Base-by-base conservation (phyloP, 495 filamentous ascomycete genomes). In the Trichoderma virens region DNA sequence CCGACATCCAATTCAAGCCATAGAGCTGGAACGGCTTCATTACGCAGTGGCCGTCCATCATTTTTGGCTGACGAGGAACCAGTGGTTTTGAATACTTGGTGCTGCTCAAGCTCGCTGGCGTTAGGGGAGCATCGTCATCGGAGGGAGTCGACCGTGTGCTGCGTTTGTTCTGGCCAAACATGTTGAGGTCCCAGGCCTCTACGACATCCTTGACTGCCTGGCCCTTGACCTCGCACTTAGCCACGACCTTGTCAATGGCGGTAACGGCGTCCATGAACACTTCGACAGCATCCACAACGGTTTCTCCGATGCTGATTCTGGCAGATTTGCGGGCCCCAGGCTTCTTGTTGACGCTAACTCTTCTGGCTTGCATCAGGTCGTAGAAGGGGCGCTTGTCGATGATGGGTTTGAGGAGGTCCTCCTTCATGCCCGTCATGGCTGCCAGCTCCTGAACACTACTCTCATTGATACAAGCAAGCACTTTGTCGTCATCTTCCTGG, bases 1-100 rank as follows among this genome's bases (percentile, higher is more conserved):
- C 74, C 56, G 83, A 82, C 59, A 98, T 78, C 95, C 95, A 98
- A 69, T 98, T 98, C 34, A 98, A 82, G 25, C 94, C 94, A 30
- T 96, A 91, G 47, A 98, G 72, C 72, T 98, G 94, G 68, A 97
- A 98, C 54, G 93, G 86, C 71, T 97, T 97, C 74, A 98, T 82
- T 18, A 80, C 73, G 60, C 91, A 77, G 65, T 87, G 81, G 3
- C 88, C 79, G 2, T 78, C 76, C 87, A 98, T 91, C 59, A 87
- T 82, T 5, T 79, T 73, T 1, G 94, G 94, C 69, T 96, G 88
- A 43, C 85, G 78, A 20, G 90, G 79, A 63, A 79, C 67, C 0
- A 78, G 79, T 8, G 76, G 67, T 0, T 70, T 65, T 14, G 67
- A 64, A 13, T 72, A 62, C 27, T 69, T 72, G 0, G 66, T 23